Conservation (phyloP, 2,329 filamentous ascomycete genomes). For the Clonostachys rhizophaga region DNA sequence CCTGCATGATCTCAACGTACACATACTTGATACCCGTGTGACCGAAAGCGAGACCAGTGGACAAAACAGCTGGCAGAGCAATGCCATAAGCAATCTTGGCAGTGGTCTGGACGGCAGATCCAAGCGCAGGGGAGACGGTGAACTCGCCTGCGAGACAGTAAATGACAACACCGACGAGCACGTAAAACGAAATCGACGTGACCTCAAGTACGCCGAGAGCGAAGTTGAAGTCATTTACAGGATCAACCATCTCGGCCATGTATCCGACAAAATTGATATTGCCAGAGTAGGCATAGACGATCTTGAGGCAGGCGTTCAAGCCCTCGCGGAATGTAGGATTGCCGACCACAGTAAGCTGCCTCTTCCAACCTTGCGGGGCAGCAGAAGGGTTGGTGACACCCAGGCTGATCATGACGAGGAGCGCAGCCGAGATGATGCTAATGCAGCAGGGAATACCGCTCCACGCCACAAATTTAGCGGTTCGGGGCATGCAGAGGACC, state of each 20-base stretch:
- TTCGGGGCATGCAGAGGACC: slow-evolving; percentile 61
- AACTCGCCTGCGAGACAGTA: slow-evolving; percentile 21
- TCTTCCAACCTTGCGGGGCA: slow-evolving; percentile 14
- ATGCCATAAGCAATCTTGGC: slow-evolving; percentile 24
- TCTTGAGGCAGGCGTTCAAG: slow-evolving; percentile 23
- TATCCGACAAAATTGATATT: slow-evolving; percentile 29
- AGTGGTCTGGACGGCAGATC: slow-evolving; percentile 18
- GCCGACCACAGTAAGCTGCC: slow-evolving; percentile 17
- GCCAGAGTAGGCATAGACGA: slow-evolving; percentile 26
- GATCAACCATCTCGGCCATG: slow-evolving; percentile 24
- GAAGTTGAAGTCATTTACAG: slow-evolving; percentile 18
- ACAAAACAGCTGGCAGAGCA: slow-evolving; percentile 18
- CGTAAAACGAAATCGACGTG: slow-evolving; percentile 22
- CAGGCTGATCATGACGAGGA: slow-evolving; percentile 28
- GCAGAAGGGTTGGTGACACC: slow-evolving; percentile 17
- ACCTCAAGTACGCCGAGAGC: slow-evolving; percentile 20
- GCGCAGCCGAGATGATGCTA: slow-evolving; percentile 22
- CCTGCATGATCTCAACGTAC: slow-evolving; percentile 21
- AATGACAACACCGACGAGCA: slow-evolving; percentile 20
- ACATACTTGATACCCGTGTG: slow-evolving; percentile 25
- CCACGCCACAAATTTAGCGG: slow-evolving; percentile 41
- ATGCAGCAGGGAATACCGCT: slow-evolving; percentile 21
- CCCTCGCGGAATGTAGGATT: slow-evolving; percentile 21
- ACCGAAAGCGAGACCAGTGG: slow-evolving; percentile 21
- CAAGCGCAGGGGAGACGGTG: slow-evolving; percentile 23